phyloP scores from a whole-genome alignment of 164 flowering plant species.

The Stephania japonica region DNA sequence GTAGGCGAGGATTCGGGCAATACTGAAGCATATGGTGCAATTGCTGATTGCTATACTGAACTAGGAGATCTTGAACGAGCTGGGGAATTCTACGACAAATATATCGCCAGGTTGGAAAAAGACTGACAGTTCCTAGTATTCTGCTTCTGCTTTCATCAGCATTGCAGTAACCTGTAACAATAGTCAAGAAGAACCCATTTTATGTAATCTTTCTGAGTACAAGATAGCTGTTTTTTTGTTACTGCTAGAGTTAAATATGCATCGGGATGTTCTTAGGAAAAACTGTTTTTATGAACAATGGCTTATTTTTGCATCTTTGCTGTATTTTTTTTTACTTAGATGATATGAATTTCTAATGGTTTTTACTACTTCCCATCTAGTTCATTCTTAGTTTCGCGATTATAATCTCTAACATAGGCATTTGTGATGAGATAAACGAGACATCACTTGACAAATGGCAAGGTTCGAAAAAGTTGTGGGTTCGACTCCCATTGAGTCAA shows the following conservation, averaged over 20 bases:
- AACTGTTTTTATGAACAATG: background rate
- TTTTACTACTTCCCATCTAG: too few species aligned
- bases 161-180: background rate
- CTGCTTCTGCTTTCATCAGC: background rate
- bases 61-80: conserved; percentile 92
- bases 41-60: conserved; percentile 95
- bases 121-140: conserved; percentile 28
- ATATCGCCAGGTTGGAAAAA: conserved; percentile 68
- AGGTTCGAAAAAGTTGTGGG: too few species aligned
- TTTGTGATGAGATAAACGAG: too few species aligned
- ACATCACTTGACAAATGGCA: too few species aligned
- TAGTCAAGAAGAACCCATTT: conserved; percentile 1
- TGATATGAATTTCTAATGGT: too few species aligned
- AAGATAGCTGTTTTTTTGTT: background rate
- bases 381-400: too few species aligned
- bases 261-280: background rate
- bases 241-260: background rate
- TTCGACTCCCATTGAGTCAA: too few species aligned
- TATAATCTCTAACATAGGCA: too few species aligned
- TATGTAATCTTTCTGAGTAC: background rate
- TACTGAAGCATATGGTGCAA: conserved; percentile 94
- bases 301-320: too few species aligned
- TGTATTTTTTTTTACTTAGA: too few species aligned
- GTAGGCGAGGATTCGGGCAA: conserved; percentile 79
- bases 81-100: conserved; percentile 66